phyloP scores from a whole-genome alignment of 2,329 filamentous ascomycete genomes.

The Dothideomycetes sp. region DNA sequence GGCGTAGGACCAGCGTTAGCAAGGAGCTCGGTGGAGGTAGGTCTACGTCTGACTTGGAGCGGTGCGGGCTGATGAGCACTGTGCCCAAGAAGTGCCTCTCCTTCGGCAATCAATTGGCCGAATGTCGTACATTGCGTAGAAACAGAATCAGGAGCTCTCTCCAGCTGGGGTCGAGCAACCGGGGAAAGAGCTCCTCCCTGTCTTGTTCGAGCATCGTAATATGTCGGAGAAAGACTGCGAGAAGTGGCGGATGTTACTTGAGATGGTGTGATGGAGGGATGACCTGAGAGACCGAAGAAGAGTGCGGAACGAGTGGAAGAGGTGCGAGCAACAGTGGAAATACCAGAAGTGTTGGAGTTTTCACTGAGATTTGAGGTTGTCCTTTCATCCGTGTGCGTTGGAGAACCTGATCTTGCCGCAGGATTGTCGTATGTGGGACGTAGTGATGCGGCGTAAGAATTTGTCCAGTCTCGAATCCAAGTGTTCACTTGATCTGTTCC shows the following conservation, averaged over 20 bases:
- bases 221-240: conserved; percentile 4
- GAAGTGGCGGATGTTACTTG: conserved; percentile 6
- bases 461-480: conserved; percentile 21
- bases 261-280: conserved; percentile 13
- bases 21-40: conserved; percentile 6
- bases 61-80: background rate
- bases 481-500: conserved; percentile 17
- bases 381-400: conserved; percentile 46
- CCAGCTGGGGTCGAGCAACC: background rate
- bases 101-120: conserved; percentile 8
- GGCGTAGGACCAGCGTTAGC: conserved; percentile 4
- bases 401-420: conserved; percentile 31
- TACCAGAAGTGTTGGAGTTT: conserved; percentile 35
- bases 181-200: conserved; percentile 1
- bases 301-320: conserved; percentile 35
- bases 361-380: conserved; percentile 50
- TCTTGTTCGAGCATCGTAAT: conserved; percentile 3
- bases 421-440: conserved; percentile 5
- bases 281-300: conserved; percentile 14
- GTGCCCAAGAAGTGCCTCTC: conserved; percentile 6
- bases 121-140: conserved; percentile 8
- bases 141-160: conserved; percentile 5
- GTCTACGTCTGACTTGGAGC: background rate
- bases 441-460: conserved; percentile 11
- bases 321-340: conserved; percentile 36